Evolutionary conservation across 78 protist genomes (phyloP).

Genomic region (Planoprotostelium fungivorum): DNA sequence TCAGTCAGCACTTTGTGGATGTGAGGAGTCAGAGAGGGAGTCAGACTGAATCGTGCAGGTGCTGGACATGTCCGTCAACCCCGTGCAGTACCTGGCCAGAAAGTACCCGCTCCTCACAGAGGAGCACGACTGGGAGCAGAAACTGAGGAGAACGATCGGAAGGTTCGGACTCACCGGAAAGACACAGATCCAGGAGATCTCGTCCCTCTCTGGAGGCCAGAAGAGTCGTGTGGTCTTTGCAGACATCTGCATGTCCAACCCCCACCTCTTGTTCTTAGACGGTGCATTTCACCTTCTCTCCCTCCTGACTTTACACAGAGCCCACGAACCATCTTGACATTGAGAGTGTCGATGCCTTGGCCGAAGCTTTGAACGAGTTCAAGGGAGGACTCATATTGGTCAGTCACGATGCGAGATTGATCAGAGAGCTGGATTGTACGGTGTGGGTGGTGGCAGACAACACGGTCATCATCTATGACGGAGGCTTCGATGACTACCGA

Average conservation of each 20-base stretch:
- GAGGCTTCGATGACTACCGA: constrained; percentile 55
- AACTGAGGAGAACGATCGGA: constrained; percentile 53
- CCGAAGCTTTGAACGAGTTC: constrained; percentile 74
- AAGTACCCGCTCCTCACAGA: constrained; percentile 16
- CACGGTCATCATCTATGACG: constrained; percentile 45
- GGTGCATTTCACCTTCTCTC: neutral
- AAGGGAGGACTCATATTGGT: constrained; percentile 85
- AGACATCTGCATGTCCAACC: constrained; percentile 62
- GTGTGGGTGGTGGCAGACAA: constrained; percentile 73
- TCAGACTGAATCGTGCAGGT: neutral
- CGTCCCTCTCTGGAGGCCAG: constrained; percentile 91
- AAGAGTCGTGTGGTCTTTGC: constrained; percentile 91
- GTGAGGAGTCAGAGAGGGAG: constrained; percentile 15
- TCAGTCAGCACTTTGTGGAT: constrained; percentile 90
- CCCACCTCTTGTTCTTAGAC: constrained; percentile 90
- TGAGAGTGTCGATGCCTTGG: constrained; percentile 79
- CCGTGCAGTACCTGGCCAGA: constrained; percentile 34
- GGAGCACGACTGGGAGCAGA: constrained; percentile 17
- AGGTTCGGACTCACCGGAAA: constrained; percentile 62
- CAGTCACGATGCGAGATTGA: constrained; percentile 78
- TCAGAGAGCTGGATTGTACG: constrained; percentile 27
- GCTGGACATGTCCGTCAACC: constrained; percentile 2
- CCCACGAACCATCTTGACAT: constrained; percentile 93
- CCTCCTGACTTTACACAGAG: constrained; percentile 13
- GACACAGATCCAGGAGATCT: constrained; percentile 42